A percentile compares a stretch with the other conserved stretches of the same genome.
These are phyloP conservation scores for Orbilia blumenaviensis DNA, from an alignment of 2,329 filamentous ascomycete genomes.

Conservation along the genomic window DNA sequence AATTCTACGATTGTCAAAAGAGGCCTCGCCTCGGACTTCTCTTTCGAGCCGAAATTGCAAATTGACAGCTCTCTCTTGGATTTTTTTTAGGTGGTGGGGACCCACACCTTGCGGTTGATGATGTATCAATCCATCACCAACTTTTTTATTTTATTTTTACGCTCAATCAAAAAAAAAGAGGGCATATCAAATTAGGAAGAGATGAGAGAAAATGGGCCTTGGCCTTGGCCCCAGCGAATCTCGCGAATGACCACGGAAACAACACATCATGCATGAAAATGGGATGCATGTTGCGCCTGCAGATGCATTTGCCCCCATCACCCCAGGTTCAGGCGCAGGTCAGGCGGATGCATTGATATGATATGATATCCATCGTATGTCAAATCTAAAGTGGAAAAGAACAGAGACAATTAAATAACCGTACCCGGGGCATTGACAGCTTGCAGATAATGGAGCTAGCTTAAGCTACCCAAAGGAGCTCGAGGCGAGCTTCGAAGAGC, in stretches of 20 bases:
- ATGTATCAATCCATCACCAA: slow-evolving; percentile 11
- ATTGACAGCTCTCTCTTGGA: slow-evolving; percentile 21
- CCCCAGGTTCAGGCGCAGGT: slow-evolving; percentile 9
- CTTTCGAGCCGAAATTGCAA: slow-evolving; percentile 15
- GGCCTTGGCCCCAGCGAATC: no score
- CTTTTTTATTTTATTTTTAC: background rate
- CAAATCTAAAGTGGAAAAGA: background rate
- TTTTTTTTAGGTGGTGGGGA: background rate
- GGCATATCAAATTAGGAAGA: slow-evolving; percentile 1
- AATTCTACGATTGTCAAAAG: slow-evolving; percentile 14
- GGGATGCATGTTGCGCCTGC: slow-evolving; percentile 41
- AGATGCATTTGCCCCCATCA: slow-evolving; percentile 22
- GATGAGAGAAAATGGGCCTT: slow-evolving; percentile 7
- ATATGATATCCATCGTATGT: slow-evolving; percentile 12
- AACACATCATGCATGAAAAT: slow-evolving; percentile 54
- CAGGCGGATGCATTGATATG: slow-evolving; percentile 22
- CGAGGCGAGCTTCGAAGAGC: background rate
- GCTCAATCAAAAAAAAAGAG: slow-evolving; percentile 18
- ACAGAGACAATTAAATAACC: background rate
- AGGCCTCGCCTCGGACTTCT: slow-evolving; percentile 5
- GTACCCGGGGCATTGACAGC: slow-evolving; percentile 8
- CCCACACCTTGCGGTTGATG: slow-evolving; percentile 3
- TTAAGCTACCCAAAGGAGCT: slow-evolving; percentile 13
- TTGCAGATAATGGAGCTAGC: slow-evolving; percentile 1
- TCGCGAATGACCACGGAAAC: slow-evolving; percentile 45